phyloP scores from a whole-genome alignment of 2,329 filamentous ascomycete species.

The Fusarium guadeloupense region DNA sequence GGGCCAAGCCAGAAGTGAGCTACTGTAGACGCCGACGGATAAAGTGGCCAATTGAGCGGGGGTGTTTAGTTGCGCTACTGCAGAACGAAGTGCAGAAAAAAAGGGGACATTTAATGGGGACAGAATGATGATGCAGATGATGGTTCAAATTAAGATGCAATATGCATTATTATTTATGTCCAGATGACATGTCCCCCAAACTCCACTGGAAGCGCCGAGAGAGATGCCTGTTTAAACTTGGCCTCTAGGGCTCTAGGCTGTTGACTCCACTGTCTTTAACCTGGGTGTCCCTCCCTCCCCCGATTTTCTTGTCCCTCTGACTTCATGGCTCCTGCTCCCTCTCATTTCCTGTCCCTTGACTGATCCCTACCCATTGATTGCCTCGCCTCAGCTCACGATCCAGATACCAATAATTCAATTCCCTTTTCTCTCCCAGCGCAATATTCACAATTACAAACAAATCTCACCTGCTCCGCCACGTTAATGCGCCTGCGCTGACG shows the following conservation, averaged over 20 bases:
- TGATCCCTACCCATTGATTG: constrained; percentile 6
- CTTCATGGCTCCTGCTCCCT: constrained; percentile 4
- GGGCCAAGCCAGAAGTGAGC: neutral
- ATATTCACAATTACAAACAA: too few relatives aligned
- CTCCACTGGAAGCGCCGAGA: neutral
- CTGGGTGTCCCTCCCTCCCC: neutral
- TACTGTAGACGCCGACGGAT: neutral
- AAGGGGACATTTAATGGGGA: constrained; percentile 8
- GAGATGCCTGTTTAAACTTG: neutral
- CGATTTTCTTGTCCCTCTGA: constrained; percentile 24
- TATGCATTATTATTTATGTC: neutral
- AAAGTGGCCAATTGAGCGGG: constrained; percentile 17
- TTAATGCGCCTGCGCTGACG: constrained; percentile 15
- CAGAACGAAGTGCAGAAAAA: constrained; percentile 6
- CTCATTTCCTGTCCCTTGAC: constrained; percentile 15
- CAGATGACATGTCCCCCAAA: neutral
- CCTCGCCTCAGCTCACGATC: neutral
- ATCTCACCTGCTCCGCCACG: neutral
- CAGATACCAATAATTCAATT: neutral
- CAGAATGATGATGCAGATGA: neutral
- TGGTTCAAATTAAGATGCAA: too few relatives aligned
- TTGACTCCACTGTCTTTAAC: neutral
- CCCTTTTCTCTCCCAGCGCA: neutral
- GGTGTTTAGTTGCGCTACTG: too few relatives aligned
- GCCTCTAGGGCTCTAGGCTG: neutral